Evolutionary conservation across 2,329 filamentous ascomycete genomes (phyloP).

Genomic region (Immersiporthe knoxdaviesiana): DNA sequence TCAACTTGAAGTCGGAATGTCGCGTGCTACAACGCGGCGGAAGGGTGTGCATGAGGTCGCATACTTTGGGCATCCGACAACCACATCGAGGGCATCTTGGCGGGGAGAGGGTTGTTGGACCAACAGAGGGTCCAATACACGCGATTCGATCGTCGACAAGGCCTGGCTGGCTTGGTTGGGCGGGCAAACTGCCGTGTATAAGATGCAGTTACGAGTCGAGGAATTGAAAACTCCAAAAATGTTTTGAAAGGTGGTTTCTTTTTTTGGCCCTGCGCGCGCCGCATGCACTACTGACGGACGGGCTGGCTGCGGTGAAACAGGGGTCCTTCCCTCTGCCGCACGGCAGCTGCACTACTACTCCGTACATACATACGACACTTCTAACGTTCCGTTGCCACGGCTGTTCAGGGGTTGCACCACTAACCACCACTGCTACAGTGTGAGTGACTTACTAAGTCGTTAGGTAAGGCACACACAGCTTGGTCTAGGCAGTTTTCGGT

Average conservation of each 20-base stretch:
- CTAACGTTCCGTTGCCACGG: neutral
- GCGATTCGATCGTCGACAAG: neutral
- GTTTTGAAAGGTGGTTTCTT: constrained; percentile 27
- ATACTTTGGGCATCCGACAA: constrained; percentile 92
- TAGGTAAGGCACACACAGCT: neutral
- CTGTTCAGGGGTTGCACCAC: neutral
- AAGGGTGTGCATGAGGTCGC: constrained; percentile 37
- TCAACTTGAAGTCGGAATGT: neutral
- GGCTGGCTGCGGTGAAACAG: constrained; percentile 26
- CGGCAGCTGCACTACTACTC: neutral
- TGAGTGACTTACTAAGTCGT: neutral
- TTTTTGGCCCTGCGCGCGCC: neutral
- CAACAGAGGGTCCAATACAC: neutral
- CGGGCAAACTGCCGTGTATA: neutral
- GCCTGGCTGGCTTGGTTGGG: neutral
- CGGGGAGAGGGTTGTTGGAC: neutral
- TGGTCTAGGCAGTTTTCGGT: neutral
- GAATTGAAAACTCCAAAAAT: neutral
- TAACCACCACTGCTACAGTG: neutral
- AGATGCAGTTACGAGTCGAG: neutral
- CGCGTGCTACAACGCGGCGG: constrained; percentile 5
- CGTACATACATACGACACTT: too few relatives aligned
- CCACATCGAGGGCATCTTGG: constrained; percentile 87
- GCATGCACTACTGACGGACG: neutral
- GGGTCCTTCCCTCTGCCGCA: constrained; percentile 9